phyloP scores from a whole-genome alignment of 495 filamentous ascomycete species.

The Penicillium canariense region DNA sequence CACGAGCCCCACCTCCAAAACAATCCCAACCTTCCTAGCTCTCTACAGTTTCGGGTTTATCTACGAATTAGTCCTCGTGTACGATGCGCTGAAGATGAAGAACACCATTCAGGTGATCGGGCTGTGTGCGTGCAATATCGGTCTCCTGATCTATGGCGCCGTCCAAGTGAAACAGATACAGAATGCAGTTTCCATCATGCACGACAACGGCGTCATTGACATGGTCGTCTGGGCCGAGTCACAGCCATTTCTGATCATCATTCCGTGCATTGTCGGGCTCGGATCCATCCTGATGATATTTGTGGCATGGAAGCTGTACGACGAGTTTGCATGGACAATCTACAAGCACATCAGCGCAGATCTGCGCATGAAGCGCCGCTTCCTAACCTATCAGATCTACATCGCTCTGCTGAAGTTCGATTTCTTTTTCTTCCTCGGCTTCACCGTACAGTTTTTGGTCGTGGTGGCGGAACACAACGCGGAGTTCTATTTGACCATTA shows the following conservation, averaged over 20 bases:
- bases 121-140: conserved; percentile 86
- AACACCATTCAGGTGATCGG: conserved; percentile 99
- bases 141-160: conserved; percentile 84
- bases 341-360: conserved; percentile 99
- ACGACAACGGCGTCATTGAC: conserved; percentile 30
- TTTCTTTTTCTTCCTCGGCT: conserved; percentile 99
- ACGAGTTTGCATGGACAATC: conserved; percentile 98
- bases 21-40: conserved; percentile 85
- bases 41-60: conserved; percentile 97
- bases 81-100: conserved; percentile 89
- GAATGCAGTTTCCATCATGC: conserved; percentile 59
- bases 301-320: conserved; percentile 90
- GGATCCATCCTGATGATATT: conserved; percentile 69
- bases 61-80: conserved; percentile 84
- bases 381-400: conserved; percentile 97
- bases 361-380: conserved; percentile 92
- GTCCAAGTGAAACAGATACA: conserved; percentile 88
- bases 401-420: conserved; percentile 98
- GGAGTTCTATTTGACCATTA: conserved; percentile 84
- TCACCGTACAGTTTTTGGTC: conserved; percentile 95
- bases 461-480: conserved; percentile 69
- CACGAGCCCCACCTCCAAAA: conserved; percentile 50
- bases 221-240: conserved; percentile 61
- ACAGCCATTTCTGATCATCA: conserved; percentile 76
- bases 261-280: conserved; percentile 78